These are phyloP conservation scores for Stagonosporopsis rhizophila DNA, from an alignment of 2,329 filamentous ascomycete genomes.

Conservation along the genomic window DNA sequence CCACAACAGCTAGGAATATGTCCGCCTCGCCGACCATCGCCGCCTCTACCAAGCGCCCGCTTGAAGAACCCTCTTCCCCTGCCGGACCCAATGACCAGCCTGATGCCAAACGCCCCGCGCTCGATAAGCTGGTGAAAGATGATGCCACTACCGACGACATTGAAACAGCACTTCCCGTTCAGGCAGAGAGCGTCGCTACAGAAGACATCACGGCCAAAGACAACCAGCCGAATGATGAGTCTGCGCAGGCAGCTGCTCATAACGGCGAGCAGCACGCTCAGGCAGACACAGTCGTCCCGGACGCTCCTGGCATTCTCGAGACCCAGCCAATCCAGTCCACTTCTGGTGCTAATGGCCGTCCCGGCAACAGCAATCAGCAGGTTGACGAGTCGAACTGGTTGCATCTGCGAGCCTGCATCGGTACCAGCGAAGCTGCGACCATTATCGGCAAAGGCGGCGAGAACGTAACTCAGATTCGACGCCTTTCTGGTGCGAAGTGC, in stretches of 20 bases:
- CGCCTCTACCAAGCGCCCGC: constrained; percentile 83
- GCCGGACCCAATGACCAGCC: constrained; percentile 91
- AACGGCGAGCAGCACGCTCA: constrained; percentile 67
- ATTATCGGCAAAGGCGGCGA: constrained; percentile 98
- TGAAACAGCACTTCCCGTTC: constrained; percentile 44
- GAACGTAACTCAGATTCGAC: constrained; percentile 96
- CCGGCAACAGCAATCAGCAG: constrained; percentile 57
- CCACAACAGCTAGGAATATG: constrained; percentile 48
- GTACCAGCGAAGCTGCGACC: constrained; percentile 94
- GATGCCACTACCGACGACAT: constrained; percentile 62
- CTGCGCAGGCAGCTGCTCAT: constrained; percentile 42
- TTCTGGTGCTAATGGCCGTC: constrained; percentile 60
- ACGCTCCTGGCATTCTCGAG: constrained; percentile 60
- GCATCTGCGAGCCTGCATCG: constrained; percentile 95
- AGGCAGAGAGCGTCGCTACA: constrained; percentile 42
- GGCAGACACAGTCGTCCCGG: constrained; percentile 73
- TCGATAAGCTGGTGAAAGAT: constrained; percentile 87
- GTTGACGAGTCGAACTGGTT: constrained; percentile 97
- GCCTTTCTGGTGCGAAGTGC: constrained; percentile 95
- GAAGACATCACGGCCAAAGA: constrained; percentile 44
- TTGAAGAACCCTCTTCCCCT: constrained; percentile 96
- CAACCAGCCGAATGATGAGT: constrained; percentile 31
- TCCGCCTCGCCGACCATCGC: constrained; percentile 57
- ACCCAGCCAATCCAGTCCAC: constrained; percentile 67
- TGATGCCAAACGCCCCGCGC: constrained; percentile 93